Evolutionary conservation across 257 asterid genomes (phyloP).

Genomic region (Orobanche coerulescens): DNA sequence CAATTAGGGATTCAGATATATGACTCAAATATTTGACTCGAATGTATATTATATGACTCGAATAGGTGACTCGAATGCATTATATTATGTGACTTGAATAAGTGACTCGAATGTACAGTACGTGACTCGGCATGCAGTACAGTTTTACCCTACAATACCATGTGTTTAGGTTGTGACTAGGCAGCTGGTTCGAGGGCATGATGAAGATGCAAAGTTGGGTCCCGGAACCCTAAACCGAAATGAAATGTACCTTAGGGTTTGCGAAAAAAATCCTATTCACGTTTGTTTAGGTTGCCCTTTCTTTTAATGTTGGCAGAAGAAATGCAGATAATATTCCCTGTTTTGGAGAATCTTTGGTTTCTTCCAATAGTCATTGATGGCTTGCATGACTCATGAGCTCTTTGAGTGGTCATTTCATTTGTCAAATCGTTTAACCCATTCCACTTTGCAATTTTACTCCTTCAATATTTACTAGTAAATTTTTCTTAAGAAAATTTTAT

Average conservation of each 20-base stretch:
- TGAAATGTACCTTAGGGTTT: constrained; percentile 24
- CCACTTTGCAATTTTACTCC: constrained; percentile 20
- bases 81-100: too few relatives aligned
- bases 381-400: neutral
- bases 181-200: neutral
- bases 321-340: constrained; percentile 20
- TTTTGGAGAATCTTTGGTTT: constrained; percentile 21
- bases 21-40: too few relatives aligned
- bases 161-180: too few relatives aligned
- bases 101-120: too few relatives aligned
- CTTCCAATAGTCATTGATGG: constrained; percentile 20
- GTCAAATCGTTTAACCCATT: constrained; percentile 29
- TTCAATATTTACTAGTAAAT: constrained; percentile 8
- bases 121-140: too few relatives aligned
- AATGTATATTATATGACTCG: too few relatives aligned
- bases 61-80: too few relatives aligned
- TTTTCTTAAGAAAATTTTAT: too few relatives aligned
- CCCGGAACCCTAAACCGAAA: too few relatives aligned
- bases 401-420: constrained; percentile 35
- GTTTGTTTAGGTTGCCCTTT: neutral
- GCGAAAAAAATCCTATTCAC: constrained; percentile 24
- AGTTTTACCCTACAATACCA: too few relatives aligned
- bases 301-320: neutral
- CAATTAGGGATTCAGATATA: too few relatives aligned
- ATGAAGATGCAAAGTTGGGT: neutral